A percentile compares a stretch with the other conserved stretches of the same genome.
phyloP scores from a whole-genome alignment of 495 filamentous ascomycete genomes.

The Penicillium malachiteum region DNA sequence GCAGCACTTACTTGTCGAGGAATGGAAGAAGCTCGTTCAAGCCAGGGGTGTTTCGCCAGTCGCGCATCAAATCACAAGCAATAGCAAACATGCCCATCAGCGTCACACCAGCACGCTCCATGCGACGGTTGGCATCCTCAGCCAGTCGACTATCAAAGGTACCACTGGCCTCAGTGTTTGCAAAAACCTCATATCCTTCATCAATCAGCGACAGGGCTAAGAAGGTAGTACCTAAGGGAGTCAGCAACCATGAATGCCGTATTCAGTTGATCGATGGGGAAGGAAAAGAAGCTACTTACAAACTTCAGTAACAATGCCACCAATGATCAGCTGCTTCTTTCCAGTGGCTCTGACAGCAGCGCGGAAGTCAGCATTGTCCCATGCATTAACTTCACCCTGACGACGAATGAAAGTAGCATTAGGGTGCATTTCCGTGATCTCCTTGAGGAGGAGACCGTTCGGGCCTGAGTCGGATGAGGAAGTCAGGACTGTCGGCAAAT shows the following conservation, averaged over 20 bases:
- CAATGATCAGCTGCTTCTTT: constrained; percentile 70
- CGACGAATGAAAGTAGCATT: constrained; percentile 64
- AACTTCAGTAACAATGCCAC: constrained; percentile 75
- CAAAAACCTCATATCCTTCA: constrained; percentile 75
- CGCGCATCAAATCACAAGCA: constrained; percentile 71
- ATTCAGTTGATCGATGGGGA: constrained; percentile 1
- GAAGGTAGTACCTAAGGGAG: constrained; percentile 58
- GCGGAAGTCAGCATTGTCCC: constrained; percentile 74
- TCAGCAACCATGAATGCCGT: background rate
- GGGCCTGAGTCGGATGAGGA: constrained; percentile 60
- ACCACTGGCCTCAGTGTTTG: constrained; percentile 71
- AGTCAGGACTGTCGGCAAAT: constrained; percentile 68
- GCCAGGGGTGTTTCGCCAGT: constrained; percentile 73
- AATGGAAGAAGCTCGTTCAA: constrained; percentile 60
- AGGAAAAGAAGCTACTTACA: constrained; percentile 43
- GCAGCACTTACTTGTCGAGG: constrained; percentile 54
- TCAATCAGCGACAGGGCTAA: constrained; percentile 67
- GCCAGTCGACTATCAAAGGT: constrained; percentile 57
- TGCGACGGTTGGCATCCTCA: constrained; percentile 62
- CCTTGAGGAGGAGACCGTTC: constrained; percentile 70
- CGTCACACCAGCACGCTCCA: constrained; percentile 67
- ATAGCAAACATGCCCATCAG: constrained; percentile 65
- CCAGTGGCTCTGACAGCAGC: constrained; percentile 62
- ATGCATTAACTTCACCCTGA: constrained; percentile 75
- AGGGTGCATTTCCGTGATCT: constrained; percentile 68